These are phyloP conservation scores for Catunica adiposa DNA, from an alignment of 2,329 filamentous ascomycete species.

Conservation along the genomic window DNA sequence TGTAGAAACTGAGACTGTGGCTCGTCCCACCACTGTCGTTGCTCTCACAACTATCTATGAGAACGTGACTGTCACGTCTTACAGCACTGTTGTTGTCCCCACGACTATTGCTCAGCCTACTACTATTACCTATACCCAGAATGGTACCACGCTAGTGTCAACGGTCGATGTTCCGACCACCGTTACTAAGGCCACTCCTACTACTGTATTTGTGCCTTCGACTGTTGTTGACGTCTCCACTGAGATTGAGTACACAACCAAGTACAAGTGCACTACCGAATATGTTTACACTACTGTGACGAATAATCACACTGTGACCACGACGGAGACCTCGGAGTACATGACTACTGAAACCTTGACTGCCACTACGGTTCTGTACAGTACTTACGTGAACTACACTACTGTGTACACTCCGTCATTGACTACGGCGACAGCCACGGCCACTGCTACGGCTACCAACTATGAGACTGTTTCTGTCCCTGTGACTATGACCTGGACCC, in stretches of 20 bases:
- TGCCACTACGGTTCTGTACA: background rate
- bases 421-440: background rate
- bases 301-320: conserved; percentile 2
- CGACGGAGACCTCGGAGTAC: background rate
- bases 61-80: conserved; percentile 2
- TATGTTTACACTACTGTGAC: conserved; percentile 4
- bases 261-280: conserved; percentile 1
- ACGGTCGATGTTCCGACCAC: conserved; percentile 9
- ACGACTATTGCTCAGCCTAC: conserved; percentile 1
- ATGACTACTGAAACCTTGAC: background rate
- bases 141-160: conserved; percentile 1
- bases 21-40: conserved; percentile 3
- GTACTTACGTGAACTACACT: background rate
- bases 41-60: background rate
- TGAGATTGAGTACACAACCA: background rate
- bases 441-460: background rate
- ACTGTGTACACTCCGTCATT: background rate
- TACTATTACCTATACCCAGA: background rate
- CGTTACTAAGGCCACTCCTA: background rate
- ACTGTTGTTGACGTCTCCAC: conserved; percentile 1
- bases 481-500: conserved; percentile 10
- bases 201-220: background rate
- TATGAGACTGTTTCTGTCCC: background rate
- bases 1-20: background rate
- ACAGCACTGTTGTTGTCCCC: background rate